Conservation (phyloP, 2,329 filamentous ascomycete species). For the Hypoxylon sp. region DNA sequence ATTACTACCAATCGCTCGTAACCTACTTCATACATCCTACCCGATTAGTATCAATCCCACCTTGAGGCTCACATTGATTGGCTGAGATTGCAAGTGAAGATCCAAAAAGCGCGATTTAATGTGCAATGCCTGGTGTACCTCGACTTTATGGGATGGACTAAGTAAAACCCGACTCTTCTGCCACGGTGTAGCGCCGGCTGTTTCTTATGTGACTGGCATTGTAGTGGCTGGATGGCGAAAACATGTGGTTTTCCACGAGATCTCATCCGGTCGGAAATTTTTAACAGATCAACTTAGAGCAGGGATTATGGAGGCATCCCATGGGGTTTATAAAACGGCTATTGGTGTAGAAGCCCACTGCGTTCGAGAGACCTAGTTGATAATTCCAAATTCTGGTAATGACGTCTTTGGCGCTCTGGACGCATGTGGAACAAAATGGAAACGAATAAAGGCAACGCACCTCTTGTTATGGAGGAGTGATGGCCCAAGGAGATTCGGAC, state of each 20-base stretch:
- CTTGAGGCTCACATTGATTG: constrained; percentile 22
- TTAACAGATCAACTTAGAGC: background rate
- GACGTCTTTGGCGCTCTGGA: constrained; percentile 17
- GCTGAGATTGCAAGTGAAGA: constrained; percentile 1
- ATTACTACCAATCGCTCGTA: constrained; percentile 11
- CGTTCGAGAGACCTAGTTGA: constrained; percentile 3
- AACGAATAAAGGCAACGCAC: constrained; percentile 1
- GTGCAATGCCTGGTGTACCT: constrained; percentile 1
- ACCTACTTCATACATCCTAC: constrained; percentile 10
- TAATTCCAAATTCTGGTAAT: constrained; percentile 39
- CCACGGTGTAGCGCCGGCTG: constrained; percentile 20
- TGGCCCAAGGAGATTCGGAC: background rate
- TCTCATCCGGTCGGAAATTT: constrained; percentile 15
- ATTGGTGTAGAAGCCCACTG: background rate
- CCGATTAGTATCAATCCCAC: constrained; percentile 21
- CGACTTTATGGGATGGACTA: background rate
- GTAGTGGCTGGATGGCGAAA: constrained; percentile 6
- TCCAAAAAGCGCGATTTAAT: constrained; percentile 2
- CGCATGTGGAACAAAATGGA: constrained; percentile 4
- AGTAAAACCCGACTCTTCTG: background rate
- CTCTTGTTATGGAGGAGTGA: background rate
- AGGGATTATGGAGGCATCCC: background rate
- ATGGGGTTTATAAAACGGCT: background rate
- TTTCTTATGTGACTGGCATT: constrained; percentile 15
- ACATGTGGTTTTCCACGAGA: constrained; percentile 15